Evolutionary conservation across 139 green algal genomes (phyloP).

Genomic region (Diplosphaera chodatii): DNA sequence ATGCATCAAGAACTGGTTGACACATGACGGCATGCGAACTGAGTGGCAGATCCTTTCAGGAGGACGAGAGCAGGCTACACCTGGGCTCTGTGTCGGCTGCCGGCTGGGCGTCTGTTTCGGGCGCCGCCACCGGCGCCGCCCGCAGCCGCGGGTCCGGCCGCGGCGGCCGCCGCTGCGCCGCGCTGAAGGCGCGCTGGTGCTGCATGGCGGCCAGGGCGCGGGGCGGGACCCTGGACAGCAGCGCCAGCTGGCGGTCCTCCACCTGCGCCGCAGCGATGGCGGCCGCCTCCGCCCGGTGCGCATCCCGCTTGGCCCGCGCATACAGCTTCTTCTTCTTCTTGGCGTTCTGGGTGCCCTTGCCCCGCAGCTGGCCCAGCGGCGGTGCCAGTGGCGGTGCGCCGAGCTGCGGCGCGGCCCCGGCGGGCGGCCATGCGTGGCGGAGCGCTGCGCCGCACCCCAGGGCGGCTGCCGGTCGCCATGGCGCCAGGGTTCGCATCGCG

Average conservation of each 20-base stretch:
- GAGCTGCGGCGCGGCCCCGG: background rate
- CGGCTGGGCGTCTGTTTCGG: background rate
- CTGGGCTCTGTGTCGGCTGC: background rate
- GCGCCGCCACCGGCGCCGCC: background rate
- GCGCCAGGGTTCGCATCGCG: background rate
- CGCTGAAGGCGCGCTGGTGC: background rate
- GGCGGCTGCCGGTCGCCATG: background rate
- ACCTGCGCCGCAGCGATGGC: background rate
- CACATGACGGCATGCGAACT: no score
- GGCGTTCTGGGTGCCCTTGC: background rate
- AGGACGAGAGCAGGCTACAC: background rate
- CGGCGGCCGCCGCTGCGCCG: background rate
- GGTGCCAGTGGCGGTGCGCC: no score
- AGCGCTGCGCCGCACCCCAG: background rate
- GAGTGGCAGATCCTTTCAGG: no score
- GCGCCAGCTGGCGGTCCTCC: background rate
- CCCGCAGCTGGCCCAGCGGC: no score
- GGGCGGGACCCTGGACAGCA: background rate
- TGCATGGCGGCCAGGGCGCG: background rate
- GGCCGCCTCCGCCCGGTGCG: background rate
- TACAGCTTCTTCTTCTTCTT: background rate
- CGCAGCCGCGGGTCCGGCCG: background rate
- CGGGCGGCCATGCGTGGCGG: background rate
- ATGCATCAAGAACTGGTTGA: no score
- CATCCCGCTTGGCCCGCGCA: background rate